A percentile compares a stretch with the other conserved stretches of the same genome.
Evolutionary conservation across 2,329 filamentous ascomycete species (phyloP).

Genomic region (Trichoderma koningiopsis): DNA sequence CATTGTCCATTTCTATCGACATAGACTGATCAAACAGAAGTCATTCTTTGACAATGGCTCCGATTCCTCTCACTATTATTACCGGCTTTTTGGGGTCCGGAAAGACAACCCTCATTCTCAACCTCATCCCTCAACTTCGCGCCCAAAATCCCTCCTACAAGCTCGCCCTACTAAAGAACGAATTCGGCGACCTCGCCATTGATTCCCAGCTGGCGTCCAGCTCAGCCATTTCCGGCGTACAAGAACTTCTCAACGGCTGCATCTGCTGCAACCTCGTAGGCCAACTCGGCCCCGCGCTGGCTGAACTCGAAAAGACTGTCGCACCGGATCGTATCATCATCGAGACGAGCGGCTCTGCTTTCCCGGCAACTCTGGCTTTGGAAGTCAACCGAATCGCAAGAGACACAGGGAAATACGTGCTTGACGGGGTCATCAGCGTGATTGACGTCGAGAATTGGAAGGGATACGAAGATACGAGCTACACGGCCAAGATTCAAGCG

Average conservation of each 20-base stretch:
- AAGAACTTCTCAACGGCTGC: slow-evolving; percentile 92
- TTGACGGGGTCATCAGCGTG: slow-evolving; percentile 87
- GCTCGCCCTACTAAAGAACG: slow-evolving; percentile 94
- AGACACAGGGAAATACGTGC: slow-evolving; percentile 68
- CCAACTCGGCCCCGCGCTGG: slow-evolving; percentile 78
- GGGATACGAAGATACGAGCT: slow-evolving; percentile 88
- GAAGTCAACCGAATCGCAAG: slow-evolving; percentile 79
- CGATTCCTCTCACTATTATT: slow-evolving; percentile 89
- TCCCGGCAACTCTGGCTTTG: slow-evolving; percentile 86
- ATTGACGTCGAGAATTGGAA: slow-evolving; percentile 95
- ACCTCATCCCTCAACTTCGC: slow-evolving; percentile 85
- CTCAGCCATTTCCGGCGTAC: slow-evolving; percentile 81
- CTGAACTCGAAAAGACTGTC: slow-evolving; percentile 63
- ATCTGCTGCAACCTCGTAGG: slow-evolving; percentile 99
- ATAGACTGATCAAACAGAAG: neutral
- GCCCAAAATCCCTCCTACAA: slow-evolving; percentile 74
- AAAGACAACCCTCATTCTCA: slow-evolving; percentile 94
- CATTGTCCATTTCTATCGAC: neutral
- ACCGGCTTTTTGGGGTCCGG: slow-evolving; percentile 96
- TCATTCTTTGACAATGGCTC: slow-evolving; percentile 51
- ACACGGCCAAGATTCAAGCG: slow-evolving; percentile 85
- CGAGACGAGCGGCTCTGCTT: slow-evolving; percentile 87
- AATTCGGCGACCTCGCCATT: slow-evolving; percentile 92
- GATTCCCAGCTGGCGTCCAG: slow-evolving; percentile 89
- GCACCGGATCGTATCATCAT: slow-evolving; percentile 84